These are phyloP conservation scores for Fraxinus anomala DNA, from an alignment of 257 asterid species.

Conservation along the genomic window DNA sequence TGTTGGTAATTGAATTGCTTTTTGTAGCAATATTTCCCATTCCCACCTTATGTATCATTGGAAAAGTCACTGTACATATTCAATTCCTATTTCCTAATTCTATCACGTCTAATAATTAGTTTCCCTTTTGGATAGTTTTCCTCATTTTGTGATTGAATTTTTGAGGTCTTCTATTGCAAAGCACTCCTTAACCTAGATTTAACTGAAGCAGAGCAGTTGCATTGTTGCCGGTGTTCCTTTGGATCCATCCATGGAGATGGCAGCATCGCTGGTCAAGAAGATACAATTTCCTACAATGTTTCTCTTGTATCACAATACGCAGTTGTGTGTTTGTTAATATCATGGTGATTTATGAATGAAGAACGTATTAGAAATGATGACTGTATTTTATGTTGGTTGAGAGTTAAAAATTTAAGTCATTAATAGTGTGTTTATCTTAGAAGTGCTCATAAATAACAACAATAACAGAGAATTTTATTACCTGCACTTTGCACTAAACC, in stretches of 20 bases:
- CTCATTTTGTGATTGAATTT: not conserved
- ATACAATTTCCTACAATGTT: not conserved
- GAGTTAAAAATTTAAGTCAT: not conserved
- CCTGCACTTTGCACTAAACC: constrained; percentile 99
- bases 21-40: not conserved
- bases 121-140: not conserved
- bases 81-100: not conserved
- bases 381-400: not conserved
- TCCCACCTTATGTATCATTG: not conserved
- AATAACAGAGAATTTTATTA: constrained; percentile 20
- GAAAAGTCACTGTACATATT: not conserved
- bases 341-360: not conserved
- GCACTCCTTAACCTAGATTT: not conserved
- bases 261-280: not conserved
- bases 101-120: not conserved
- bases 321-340: constrained; percentile 3
- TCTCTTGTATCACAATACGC: not conserved
- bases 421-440: not conserved
- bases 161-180: not conserved
- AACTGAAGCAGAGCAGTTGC: not conserved
- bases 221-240: not conserved
- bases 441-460: not conserved
- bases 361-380: not conserved
- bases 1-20: not conserved
- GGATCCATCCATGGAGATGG: not conserved